A percentile compares a stretch with the other conserved stretches of the same genome.
phyloP scores from a whole-genome alignment of 495 filamentous ascomycete species.

The Penicillium verhagenii region DNA sequence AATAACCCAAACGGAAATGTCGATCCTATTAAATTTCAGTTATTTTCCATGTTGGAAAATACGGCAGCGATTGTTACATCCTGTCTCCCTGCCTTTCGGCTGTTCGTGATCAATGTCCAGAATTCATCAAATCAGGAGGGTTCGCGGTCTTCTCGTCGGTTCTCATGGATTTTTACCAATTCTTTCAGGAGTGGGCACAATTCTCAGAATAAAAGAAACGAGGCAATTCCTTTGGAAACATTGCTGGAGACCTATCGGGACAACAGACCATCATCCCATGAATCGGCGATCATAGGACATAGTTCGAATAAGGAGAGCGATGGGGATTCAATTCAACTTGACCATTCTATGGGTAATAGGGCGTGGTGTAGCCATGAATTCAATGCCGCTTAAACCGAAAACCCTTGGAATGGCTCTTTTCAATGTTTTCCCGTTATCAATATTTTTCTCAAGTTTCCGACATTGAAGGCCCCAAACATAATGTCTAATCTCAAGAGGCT shows the following conservation, averaged over 20 bases:
- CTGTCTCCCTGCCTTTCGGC: neutral
- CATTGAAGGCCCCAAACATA: no score
- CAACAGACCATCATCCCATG: neutral
- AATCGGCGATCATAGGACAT: neutral
- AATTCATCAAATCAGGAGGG: neutral
- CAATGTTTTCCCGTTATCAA: no score
- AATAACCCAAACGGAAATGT: neutral
- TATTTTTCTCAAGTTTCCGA: no score
- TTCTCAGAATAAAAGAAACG: neutral
- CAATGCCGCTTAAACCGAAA: neutral
- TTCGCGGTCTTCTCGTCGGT: neutral
- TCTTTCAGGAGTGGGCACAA: neutral
- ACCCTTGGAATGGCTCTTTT: neutral
- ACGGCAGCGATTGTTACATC: neutral
- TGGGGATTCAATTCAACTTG: neutral
- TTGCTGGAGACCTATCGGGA: neutral
- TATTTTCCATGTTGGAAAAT: neutral
- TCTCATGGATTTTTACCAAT: neutral
- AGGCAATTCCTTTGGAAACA: neutral
- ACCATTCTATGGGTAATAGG: neutral
- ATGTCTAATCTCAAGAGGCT: no score
- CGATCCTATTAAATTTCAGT: neutral
- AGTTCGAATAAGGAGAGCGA: neutral
- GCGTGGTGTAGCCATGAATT: neutral
- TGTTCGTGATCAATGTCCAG: neutral